These are phyloP conservation scores for Diaporthe amygdali DNA, from an alignment of 2,329 filamentous ascomycete genomes.

Conservation along the genomic window DNA sequence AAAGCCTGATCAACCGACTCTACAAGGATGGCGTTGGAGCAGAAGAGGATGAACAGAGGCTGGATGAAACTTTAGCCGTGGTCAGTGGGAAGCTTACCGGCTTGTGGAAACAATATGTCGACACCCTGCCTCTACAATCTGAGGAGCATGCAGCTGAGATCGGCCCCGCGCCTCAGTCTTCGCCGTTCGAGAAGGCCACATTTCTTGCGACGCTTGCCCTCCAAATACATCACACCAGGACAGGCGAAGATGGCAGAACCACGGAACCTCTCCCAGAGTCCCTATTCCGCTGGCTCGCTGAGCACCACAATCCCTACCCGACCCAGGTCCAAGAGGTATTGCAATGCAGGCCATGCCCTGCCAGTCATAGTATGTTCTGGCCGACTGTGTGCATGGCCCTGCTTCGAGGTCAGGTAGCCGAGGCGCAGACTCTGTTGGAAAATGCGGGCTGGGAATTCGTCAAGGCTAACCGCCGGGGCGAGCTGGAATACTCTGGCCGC, in stretches of 20 bases:
- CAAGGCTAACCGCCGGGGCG: constrained; percentile 67
- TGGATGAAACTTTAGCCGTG: constrained; percentile 61
- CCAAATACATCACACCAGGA: constrained; percentile 74
- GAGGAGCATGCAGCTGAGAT: constrained; percentile 65
- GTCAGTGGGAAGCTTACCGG: constrained; percentile 56
- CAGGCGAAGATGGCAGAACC: constrained; percentile 39
- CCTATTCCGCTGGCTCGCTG: constrained; percentile 82
- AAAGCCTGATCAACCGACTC: constrained; percentile 69
- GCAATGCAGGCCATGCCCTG: constrained; percentile 71
- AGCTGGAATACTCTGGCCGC: constrained; percentile 73
- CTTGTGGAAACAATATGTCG: constrained; percentile 62
- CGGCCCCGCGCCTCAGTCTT: constrained; percentile 66
- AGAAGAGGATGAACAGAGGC: constrained; percentile 59
- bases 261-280: constrained; percentile 72
- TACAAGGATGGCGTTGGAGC: constrained; percentile 66
- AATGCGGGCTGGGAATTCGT: constrained; percentile 82
- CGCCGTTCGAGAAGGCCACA: constrained; percentile 75
- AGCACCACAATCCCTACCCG: constrained; percentile 74
- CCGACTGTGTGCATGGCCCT: constrained; percentile 77
- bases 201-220: constrained; percentile 81
- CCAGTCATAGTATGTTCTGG: constrained; percentile 82
- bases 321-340: constrained; percentile 71
- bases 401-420: constrained; percentile 74
- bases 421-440: constrained; percentile 71
- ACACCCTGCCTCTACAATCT: constrained; percentile 51